phyloP scores from a whole-genome alignment of 2,329 filamentous ascomycete species.

The Aspergillus calidoustus region DNA sequence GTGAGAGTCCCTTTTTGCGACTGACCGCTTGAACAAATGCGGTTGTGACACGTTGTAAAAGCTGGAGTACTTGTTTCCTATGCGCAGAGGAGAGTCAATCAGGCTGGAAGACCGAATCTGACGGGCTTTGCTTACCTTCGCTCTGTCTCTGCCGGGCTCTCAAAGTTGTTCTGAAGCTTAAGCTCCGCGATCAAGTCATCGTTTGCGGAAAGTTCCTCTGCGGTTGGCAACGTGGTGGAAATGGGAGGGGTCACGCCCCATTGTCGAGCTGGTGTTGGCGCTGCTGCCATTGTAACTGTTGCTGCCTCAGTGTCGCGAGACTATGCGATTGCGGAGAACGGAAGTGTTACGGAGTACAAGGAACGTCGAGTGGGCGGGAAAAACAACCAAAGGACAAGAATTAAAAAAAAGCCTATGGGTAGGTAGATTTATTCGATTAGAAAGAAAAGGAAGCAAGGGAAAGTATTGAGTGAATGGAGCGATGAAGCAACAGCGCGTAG shows the following conservation, averaged over 20 bases:
- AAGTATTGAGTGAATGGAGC: constrained; percentile 14
- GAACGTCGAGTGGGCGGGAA: constrained; percentile 13
- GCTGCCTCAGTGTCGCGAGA: constrained; percentile 12
- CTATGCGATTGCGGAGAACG: constrained; percentile 23
- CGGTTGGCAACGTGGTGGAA: constrained; percentile 74
- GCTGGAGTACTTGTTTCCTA: constrained; percentile 73
- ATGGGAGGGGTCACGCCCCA: constrained; percentile 86
- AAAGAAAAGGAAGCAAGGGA: constrained; percentile 18
- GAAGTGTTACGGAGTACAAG: constrained; percentile 1
- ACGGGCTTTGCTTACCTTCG: constrained; percentile 64
- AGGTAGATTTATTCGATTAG: not conserved
- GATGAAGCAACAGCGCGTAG: constrained; percentile 12
- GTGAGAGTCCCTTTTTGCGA: constrained; percentile 71
- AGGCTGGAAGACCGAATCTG: constrained; percentile 1
- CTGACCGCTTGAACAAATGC: constrained; percentile 87
- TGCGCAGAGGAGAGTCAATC: constrained; percentile 10
- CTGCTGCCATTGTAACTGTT: constrained; percentile 40
- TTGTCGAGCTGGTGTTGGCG: constrained; percentile 46
- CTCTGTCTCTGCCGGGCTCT: constrained; percentile 78
- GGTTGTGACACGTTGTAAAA: constrained; percentile 78
- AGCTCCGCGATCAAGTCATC: constrained; percentile 82
- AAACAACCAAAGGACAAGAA: not conserved
- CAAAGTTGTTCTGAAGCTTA: constrained; percentile 88
- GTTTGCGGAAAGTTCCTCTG: constrained; percentile 75
- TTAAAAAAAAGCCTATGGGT: not conserved